phyloP scores from a whole-genome alignment of 2,329 filamentous ascomycete genomes.

The Triangularia verruculosa region DNA sequence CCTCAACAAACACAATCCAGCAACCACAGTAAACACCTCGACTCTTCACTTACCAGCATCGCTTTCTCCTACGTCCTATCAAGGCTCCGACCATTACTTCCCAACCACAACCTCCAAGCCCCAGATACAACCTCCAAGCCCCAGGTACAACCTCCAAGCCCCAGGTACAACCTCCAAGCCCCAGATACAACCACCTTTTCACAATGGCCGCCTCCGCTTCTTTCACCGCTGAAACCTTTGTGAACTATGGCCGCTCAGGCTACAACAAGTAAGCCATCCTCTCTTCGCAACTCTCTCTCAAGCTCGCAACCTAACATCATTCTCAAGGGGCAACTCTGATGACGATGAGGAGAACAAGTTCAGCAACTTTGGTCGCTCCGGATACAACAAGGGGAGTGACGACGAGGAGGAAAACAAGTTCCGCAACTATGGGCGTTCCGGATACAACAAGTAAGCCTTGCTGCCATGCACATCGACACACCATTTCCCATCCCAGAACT shows the following conservation, averaged over 20 bases:
- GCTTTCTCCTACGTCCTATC: background rate
- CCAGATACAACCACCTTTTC: constrained; percentile 10
- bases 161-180: constrained; percentile 4
- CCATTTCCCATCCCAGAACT: background rate
- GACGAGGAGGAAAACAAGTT: constrained; percentile 35
- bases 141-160: background rate
- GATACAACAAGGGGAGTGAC: constrained; percentile 33
- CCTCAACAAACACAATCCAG: constrained; percentile 18
- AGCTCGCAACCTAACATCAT: constrained; percentile 10
- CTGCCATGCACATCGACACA: background rate
- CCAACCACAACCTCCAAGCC: constrained; percentile 5
- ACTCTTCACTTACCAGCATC: constrained; percentile 11
- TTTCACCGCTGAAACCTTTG: constrained; percentile 24
- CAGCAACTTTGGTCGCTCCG: constrained; percentile 30
- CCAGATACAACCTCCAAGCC: constrained; percentile 4
- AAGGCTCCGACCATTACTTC: constrained; percentile 6
- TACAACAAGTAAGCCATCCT: constrained; percentile 41
- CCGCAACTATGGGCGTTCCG: constrained; percentile 11
- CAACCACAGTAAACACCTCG: constrained; percentile 9
- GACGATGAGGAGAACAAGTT: constrained; percentile 32
- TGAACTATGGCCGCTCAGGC: constrained; percentile 41
- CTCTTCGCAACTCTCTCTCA: background rate
- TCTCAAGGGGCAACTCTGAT: constrained; percentile 27
- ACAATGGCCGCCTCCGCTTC: constrained; percentile 30
- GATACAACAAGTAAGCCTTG: constrained; percentile 19